These are phyloP conservation scores for Gilbertella persicaria DNA, from an alignment of 371 early-diverging fungal genomes.

Conservation along the genomic window DNA sequence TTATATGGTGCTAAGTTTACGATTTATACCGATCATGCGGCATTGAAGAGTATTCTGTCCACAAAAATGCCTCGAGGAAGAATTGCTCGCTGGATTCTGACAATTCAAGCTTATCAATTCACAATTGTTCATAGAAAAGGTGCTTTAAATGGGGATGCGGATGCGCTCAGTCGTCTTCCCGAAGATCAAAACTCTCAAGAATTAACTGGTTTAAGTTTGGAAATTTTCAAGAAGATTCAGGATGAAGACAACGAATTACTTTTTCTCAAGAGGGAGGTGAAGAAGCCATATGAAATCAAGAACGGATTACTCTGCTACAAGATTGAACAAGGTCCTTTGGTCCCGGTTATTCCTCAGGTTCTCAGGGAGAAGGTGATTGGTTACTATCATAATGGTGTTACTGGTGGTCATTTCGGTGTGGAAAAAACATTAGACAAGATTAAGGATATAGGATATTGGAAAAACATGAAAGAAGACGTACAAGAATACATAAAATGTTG, in stretches of 20 bases:
- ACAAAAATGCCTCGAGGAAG: neutral
- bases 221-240: neutral
- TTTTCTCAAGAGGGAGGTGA: neutral
- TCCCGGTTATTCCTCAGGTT: neutral
- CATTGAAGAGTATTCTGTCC: slow-evolving; percentile 1
- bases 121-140: slow-evolving; percentile 5
- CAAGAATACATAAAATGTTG: neutral
- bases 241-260: neutral
- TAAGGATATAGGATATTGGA: slow-evolving; percentile 10
- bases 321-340: neutral
- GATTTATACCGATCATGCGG: slow-evolving; percentile 18
- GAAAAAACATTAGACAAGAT: slow-evolving; percentile 14
- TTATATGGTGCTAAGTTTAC: slow-evolving; percentile 10
- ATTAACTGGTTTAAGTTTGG: neutral
- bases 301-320: neutral
- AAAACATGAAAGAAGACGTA: slow-evolving; percentile 1
- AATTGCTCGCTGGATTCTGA: slow-evolving; percentile 2
- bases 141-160: neutral
- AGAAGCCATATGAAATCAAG: neutral
- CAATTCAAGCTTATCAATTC: slow-evolving; percentile 1
- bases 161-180: slow-evolving; percentile 2
- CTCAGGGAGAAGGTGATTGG: neutral
- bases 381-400: neutral
- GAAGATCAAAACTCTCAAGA: neutral
- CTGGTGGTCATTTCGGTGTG: slow-evolving; percentile 12